Base-by-base conservation (phyloP, 768 basidiomycete species). In the Collybia sordida region DNA sequence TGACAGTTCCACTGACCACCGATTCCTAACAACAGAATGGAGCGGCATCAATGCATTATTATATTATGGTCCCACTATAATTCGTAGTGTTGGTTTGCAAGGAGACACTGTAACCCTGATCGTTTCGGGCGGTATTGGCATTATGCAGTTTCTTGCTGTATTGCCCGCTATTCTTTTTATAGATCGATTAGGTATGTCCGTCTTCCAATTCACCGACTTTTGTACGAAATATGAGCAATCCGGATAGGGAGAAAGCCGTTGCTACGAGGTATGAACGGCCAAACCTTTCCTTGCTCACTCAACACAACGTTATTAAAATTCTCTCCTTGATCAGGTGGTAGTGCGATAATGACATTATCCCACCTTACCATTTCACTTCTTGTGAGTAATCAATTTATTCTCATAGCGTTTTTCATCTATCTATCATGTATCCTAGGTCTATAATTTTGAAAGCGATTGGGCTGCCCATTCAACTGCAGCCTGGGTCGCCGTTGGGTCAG, bases 41-140 rank as follows among this genome's bases (percentile, higher is more conserved):
- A 86, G 83, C 50, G 90, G 90, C 1, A 93, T 92, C 54, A 93
- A 92, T 59, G 89, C 90, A 8, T 62, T 93, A 25, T 70, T 92
- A 6, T 93, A 92, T 58, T 93, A 90, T 56, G 90, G 89, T 0
- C 90, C 90, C 1, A 82, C 81, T 0, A 72, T 93, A 2, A 78
- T 91, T 40, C 74, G 64, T 25, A 81, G 72, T 43, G 74, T 92
- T 38, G 89, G 88, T 3, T 52, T 91, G 22, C 68, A 70, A 18
- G 83, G 85, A 15, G 80, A 83, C 50, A 76, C 72, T 0, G 73
- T 80, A 6, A 76, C 82, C 0, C 72, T 92, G 0, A 56, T 90
- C n/a, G 82, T 86, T 3, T 79, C 87, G 0, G 90, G 90, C 19
- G 88, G 90, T 0, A 83, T 91, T 55, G 88, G 88, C 14, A 79